Base-by-base conservation (phyloP, 2,329 filamentous ascomycete species). In the Coniochaeta prunicola region DNA sequence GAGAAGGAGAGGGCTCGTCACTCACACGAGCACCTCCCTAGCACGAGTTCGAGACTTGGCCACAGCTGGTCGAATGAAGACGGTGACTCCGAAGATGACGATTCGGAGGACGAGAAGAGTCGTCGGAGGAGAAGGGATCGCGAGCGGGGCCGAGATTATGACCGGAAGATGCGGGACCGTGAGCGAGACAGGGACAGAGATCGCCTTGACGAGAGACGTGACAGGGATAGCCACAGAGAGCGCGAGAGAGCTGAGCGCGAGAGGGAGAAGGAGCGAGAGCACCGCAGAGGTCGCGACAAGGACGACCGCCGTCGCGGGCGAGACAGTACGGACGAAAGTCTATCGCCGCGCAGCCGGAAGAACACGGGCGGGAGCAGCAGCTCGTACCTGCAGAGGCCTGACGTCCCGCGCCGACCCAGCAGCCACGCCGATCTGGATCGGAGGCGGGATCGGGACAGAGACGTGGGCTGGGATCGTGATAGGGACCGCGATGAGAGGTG, bases 371-470 rank as follows among this genome's bases (percentile, higher is more conserved):
- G 62, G 13, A 60, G 58, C 67, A 73, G 61, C 60, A 70, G 48
- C 69, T 72, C 17, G 28, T 73, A 76, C 61, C 64, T 73, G 13
- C 67, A 72, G 31, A 71, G 76, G n/a, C 72, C 76, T 1, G 76
- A 77, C 1, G 64, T 70, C 15, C 69, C 74, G 30, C 71, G 77
- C 53, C 70, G 79, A 50, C 77, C 79, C 3, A 80, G 78, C 67
- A 81, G 78, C 63, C 78, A 80, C 60, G 76, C 77, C 26, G 79
- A 81, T 60, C 69, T 76, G 34, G 78, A 80, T 60, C 71, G 78
- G 24, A 69, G 73, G 50, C 30, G 33, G 12, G 30, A 56, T 7
- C 10, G 53, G 53, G 45, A 50, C 21, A 30, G 45, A 17, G 21
- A 26, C 28, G 56, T 59, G 64, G 19, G 67, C 9, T 26, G 71